Evolutionary conservation across 371 early-diverging fungal species (phyloP).

Genomic region (Saksenaea vasiformis): DNA sequence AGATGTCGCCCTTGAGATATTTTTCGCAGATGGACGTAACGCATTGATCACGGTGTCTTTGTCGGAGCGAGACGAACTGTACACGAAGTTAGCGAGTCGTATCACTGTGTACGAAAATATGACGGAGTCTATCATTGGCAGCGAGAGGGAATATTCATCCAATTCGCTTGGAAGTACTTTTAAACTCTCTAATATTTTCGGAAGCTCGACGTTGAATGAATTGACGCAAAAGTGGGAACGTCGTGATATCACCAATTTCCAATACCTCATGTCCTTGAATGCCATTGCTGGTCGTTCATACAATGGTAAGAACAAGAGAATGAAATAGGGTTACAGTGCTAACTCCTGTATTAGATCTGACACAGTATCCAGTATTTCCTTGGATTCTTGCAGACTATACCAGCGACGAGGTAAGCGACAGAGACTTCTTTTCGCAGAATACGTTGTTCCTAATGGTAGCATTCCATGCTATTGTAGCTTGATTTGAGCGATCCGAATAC

Average conservation of each 20-base stretch:
- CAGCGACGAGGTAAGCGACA: slow-evolving; percentile 51
- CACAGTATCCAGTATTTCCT: slow-evolving; percentile 76
- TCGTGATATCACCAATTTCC: slow-evolving; percentile 83
- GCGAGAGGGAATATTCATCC: slow-evolving; percentile 29
- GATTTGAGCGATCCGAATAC: slow-evolving; percentile 71
- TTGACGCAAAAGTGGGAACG: slow-evolving; percentile 75
- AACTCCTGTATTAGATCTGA: slow-evolving; percentile 44
- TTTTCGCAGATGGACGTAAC: slow-evolving; percentile 76
- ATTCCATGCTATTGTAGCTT: slow-evolving; percentile 31
- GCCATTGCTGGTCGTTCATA: slow-evolving; percentile 79
- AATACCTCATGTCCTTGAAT: slow-evolving; percentile 88
- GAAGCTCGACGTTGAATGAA: slow-evolving; percentile 67
- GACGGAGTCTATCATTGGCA: slow-evolving; percentile 52
- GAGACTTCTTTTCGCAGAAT: too few species aligned
- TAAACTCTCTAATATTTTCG: slow-evolving; percentile 61
- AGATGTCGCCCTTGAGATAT: slow-evolving; percentile 79
- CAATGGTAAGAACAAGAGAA: slow-evolving; percentile 35
- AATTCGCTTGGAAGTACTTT: slow-evolving; percentile 42
- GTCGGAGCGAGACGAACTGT: slow-evolving; percentile 71
- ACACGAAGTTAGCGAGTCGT: slow-evolving; percentile 63
- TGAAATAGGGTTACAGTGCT: background rate
- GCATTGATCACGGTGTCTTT: slow-evolving; percentile 68
- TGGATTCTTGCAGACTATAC: slow-evolving; percentile 77
- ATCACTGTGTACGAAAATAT: slow-evolving; percentile 47
- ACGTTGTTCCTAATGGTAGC: too few species aligned